Conservation (phyloP, 139 green algal species). For the Chlorella sp. region DNA sequence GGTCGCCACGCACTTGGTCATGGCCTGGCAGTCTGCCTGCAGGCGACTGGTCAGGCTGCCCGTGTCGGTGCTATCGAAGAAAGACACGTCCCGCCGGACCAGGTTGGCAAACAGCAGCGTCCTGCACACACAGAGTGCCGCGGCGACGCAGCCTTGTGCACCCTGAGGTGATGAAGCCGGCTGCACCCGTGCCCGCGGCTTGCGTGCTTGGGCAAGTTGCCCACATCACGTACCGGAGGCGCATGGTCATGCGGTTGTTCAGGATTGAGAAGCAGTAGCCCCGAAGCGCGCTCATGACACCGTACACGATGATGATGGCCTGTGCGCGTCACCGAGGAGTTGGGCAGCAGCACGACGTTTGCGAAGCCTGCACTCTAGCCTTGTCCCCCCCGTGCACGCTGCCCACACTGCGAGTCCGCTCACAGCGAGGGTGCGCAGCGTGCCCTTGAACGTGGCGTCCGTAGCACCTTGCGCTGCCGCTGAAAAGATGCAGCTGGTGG, state of each 20-base stretch:
- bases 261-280: conserved; percentile 67
- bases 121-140: conserved; percentile 23
- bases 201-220: too few species aligned
- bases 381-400: not conserved
- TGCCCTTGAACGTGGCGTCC: conserved; percentile 25
- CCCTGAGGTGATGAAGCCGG: too few species aligned
- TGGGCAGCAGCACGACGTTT: too few species aligned
- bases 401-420: not conserved
- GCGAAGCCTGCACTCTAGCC: not conserved
- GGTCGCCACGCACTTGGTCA: conserved; percentile 62
- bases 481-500: conserved; percentile 61
- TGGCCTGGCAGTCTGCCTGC: conserved; percentile 59
- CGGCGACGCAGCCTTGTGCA: not conserved
- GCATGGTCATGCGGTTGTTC: conserved; percentile 64
- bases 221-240: too few species aligned
- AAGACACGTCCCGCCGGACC: conserved; percentile 30
- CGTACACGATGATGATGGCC: conserved; percentile 48
- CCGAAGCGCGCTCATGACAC: conserved; percentile 48
- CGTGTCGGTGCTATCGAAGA: conserved; percentile 45
- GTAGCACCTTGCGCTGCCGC: conserved; percentile 20
- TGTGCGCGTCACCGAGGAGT: conserved; percentile 4
- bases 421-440: conserved; percentile 40
- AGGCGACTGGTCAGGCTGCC: conserved; percentile 61
- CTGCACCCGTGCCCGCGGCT: too few species aligned
- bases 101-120: conserved; percentile 47